Evolutionary conservation across 257 asterid genomes (phyloP).

Genomic region (Przewalskia tangutica): DNA sequence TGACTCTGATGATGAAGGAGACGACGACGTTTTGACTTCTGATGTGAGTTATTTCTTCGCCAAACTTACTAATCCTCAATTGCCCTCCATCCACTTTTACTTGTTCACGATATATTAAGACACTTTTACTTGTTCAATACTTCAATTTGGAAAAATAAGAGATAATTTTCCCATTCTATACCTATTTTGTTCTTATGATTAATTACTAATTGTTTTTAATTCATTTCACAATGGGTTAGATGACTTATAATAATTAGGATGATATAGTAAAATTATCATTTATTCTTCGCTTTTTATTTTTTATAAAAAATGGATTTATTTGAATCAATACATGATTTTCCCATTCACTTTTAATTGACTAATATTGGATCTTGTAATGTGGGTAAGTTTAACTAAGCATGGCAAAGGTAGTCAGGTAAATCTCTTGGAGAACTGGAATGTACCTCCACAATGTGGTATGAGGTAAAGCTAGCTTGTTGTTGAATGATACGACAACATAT

Average conservation of each 20-base stretch:
- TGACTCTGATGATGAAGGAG: slow-evolving; percentile 28
- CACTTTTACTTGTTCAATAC: too few relatives aligned
- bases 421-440: neutral
- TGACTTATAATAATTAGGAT: too few relatives aligned
- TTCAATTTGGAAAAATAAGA: too few relatives aligned
- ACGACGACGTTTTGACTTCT: slow-evolving; percentile 31
- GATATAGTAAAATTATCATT: too few relatives aligned
- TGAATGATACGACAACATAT: neutral
- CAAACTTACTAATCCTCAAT: neutral
- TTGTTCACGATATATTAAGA: too few relatives aligned
- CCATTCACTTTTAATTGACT: neutral
- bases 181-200: too few relatives aligned
- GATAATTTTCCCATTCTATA: too few relatives aligned
- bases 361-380: neutral
- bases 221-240: too few relatives aligned
- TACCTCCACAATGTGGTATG: neutral
- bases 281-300: too few relatives aligned
- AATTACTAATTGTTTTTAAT: too few relatives aligned
- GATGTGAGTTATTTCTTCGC: slow-evolving; percentile 34
- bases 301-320: too few relatives aligned
- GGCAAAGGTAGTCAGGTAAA: neutral
- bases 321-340: too few relatives aligned
- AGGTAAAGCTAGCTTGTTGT: neutral
- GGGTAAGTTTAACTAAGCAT: neutral
- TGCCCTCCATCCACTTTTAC: neutral